Percentiles rank a stretch among this genome's conserved stretches.
phyloP scores from a whole-genome alignment of 768 basidiomycete genomes.

The Glaciozyma antarctica region DNA sequence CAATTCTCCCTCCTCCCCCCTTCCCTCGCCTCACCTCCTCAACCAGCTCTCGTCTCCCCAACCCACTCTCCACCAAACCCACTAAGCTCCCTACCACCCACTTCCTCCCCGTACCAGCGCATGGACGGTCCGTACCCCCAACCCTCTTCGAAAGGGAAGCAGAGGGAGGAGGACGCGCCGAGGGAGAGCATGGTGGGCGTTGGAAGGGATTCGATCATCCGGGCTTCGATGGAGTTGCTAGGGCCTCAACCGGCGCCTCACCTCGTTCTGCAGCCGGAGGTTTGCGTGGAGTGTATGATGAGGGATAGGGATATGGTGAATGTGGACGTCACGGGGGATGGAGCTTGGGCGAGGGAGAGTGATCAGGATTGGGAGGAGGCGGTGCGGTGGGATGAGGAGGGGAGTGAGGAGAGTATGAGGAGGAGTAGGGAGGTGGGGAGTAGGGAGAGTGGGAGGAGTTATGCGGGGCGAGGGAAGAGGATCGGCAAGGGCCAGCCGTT shows the following conservation, averaged over 20 bases:
- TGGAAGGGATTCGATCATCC: not conserved
- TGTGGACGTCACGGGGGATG: conserved; percentile 73
- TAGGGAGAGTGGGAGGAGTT: conserved; percentile 16
- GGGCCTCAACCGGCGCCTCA: conserved; percentile 7
- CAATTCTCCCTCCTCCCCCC: too few species aligned
- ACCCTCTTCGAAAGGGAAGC: too few species aligned
- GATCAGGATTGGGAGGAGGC: conserved; percentile 74
- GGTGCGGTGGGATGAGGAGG: conserved; percentile 56
- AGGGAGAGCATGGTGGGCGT: not conserved
- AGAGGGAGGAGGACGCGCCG: too few species aligned
- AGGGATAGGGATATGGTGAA: conserved; percentile 97
- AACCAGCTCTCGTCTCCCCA: too few species aligned
- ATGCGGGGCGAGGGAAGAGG: conserved; percentile 21
- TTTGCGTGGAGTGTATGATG: conserved; percentile 97
- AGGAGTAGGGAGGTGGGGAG: conserved; percentile 22
- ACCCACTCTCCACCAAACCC: too few species aligned
- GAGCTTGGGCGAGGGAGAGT: conserved; percentile 84
- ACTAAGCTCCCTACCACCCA: not conserved
- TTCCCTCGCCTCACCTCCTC: too few species aligned
- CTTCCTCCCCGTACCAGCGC: too few species aligned
- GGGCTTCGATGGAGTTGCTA: too few species aligned
- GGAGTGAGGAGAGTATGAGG: conserved; percentile 14
- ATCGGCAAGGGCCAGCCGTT: conserved; percentile 36
- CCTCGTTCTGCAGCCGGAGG: conserved; percentile 46
- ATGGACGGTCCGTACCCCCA: too few species aligned